A percentile compares a stretch with the other conserved stretches of the same genome.
These are phyloP conservation scores for Posidonia australis DNA, from an alignment of 106 monocot species.

Conservation along the genomic window DNA sequence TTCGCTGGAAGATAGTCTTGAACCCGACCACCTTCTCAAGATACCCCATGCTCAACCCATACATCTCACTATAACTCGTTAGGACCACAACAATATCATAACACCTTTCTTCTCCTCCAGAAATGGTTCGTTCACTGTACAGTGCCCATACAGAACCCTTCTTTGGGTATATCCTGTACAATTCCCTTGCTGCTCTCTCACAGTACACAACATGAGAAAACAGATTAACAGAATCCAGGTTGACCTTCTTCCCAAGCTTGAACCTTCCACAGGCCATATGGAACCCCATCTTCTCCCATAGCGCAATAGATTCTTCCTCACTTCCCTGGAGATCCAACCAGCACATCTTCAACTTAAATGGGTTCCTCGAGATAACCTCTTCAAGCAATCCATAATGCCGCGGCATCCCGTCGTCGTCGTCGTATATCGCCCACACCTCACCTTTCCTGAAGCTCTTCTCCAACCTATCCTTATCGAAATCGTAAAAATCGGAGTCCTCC, in stretches of 20 bases:
- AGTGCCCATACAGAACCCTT: conserved; percentile 91
- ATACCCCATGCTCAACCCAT: conserved; percentile 67
- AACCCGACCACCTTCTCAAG: conserved; percentile 87
- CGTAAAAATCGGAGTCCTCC: conserved; percentile 91
- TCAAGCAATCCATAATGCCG: conserved; percentile 70
- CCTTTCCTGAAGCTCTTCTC: conserved; percentile 75
- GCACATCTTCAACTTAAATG: conserved; percentile 52
- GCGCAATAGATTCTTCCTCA: conserved; percentile 17
- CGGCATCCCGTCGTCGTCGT: conserved; percentile 88
- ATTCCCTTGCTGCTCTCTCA: conserved; percentile 57
- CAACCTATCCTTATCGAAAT: conserved; percentile 63
- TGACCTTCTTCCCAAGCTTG: conserved; percentile 52
- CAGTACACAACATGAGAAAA: conserved; percentile 69
- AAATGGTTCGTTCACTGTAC: conserved; percentile 25
- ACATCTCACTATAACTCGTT: conserved; percentile 56
- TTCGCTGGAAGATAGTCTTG: conserved; percentile 71
- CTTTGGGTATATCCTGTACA: conserved; percentile 75
- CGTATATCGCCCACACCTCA: conserved; percentile 87
- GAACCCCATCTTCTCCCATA: conserved; percentile 34
- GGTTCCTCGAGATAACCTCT: conserved; percentile 31
- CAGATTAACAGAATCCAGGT: conserved; percentile 58
- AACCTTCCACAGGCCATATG: conserved; percentile 63
- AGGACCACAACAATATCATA: conserved; percentile 72
- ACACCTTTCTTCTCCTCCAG: conserved; percentile 18
- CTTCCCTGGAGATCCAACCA: conserved; percentile 58